Evolutionary conservation across 305 asterid genomes (phyloP).

Genomic region (Fraxinus greggii): DNA sequence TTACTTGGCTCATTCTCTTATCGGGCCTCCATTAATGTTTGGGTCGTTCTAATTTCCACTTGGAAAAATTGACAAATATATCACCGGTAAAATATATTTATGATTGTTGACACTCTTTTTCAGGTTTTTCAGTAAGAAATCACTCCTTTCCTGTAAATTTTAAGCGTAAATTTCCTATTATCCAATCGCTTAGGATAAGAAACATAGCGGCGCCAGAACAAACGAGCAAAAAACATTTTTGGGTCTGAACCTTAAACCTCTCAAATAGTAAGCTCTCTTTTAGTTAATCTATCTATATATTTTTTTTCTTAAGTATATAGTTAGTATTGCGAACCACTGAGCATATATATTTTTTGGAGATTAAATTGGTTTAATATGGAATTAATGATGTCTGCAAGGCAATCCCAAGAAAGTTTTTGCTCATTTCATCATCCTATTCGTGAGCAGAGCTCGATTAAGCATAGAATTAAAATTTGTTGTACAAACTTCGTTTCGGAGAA

Average conservation of each 20-base stretch:
- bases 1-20: neutral
- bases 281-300: neutral
- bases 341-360: neutral
- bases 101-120: neutral
- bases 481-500: constrained; percentile 31
- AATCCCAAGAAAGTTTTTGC: constrained; percentile 48
- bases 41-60: neutral
- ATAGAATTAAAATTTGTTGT: constrained; percentile 26
- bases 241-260: neutral
- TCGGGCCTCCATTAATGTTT: neutral
- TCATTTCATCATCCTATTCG: constrained; percentile 32
- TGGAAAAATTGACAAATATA: neutral
- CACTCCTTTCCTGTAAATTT: neutral
- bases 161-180: neutral
- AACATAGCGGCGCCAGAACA: neutral
- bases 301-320: neutral
- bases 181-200: neutral
- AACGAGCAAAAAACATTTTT: neutral
- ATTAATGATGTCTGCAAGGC: constrained; percentile 49
- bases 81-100: neutral
- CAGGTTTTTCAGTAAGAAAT: neutral
- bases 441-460: constrained; percentile 22
- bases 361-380: constrained; percentile 43
- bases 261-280: neutral
- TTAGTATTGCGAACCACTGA: neutral